Evolutionary conservation across 176 grass and related monocot genomes (phyloP).

Genomic region (bread wheat (Triticum aestivum)): IWGSC_CS_RefSeq_v2.1 NC_057794.1:534467909-534468408

Average conservation of each 20-base stretch:
- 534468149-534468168: too few relatives aligned
- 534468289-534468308: constrained; percentile 45
- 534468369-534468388: neutral
- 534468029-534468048: neutral
- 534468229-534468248: too few relatives aligned
- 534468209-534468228: too few relatives aligned
- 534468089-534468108: too few relatives aligned
- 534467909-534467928: neutral
- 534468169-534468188: too few relatives aligned
- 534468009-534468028: neutral
- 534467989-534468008: neutral
- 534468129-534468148: too few relatives aligned
- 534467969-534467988: neutral
- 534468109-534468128: too few relatives aligned
- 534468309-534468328: constrained; percentile 22
- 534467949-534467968: neutral
- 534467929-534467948: neutral
- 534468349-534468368: too few relatives aligned
- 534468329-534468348: neutral
- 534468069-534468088: too few relatives aligned
- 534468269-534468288: constrained; percentile 47
- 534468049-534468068: neutral
- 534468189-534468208: too few relatives aligned
- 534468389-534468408: neutral
- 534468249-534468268: constrained; percentile 7